These are phyloP conservation scores for Brassica napus DNA, from an alignment of 345 rosid genomes.

Conservation along the genomic window DNA sequence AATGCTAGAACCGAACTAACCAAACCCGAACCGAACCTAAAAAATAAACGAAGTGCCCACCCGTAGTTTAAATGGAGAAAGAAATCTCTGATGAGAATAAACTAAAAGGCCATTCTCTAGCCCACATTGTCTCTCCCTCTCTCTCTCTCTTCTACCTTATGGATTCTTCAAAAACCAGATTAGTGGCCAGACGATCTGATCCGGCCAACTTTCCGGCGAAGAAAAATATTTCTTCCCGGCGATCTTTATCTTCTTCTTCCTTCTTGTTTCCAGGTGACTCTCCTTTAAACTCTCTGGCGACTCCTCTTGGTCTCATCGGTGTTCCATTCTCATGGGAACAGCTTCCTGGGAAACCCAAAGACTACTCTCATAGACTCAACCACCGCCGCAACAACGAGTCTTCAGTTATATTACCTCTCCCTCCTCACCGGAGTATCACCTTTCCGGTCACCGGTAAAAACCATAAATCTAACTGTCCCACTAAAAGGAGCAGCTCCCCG, in stretches of 20 bases:
- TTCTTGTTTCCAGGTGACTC: constrained; percentile 47
- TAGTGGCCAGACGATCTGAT: constrained; percentile 22
- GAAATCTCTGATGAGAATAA: constrained; percentile 1
- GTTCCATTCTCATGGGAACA: constrained; percentile 96
- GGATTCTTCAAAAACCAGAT: constrained; percentile 34
- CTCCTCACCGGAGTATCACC: constrained; percentile 47
- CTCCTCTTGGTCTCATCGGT: constrained; percentile 61
- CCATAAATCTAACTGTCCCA: not conserved
- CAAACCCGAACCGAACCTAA: too few relatives aligned
- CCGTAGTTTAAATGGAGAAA: not conserved
- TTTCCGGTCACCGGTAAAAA: constrained; percentile 42
- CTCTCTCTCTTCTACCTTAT: not conserved
- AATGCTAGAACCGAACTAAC: too few relatives aligned
- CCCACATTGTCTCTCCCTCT: constrained; percentile 19
- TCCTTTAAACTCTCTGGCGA: constrained; percentile 52
- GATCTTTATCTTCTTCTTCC: constrained; percentile 40
- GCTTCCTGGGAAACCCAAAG: constrained; percentile 87
- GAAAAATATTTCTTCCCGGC: constrained; percentile 19
- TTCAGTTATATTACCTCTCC: constrained; percentile 54
- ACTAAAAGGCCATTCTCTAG: constrained; percentile 16
- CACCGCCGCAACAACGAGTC: constrained; percentile 43
- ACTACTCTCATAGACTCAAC: constrained; percentile 36
- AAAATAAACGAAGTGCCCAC: too few relatives aligned
- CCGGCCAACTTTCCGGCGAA: constrained; percentile 14
- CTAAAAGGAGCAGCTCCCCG: constrained; percentile 14